Percentiles rank a stretch among this genome's conserved stretches.
Evolutionary conservation across 1,284 basidiomycete species (phyloP).

Genomic region (Megacollybia platyphylla): DNA sequence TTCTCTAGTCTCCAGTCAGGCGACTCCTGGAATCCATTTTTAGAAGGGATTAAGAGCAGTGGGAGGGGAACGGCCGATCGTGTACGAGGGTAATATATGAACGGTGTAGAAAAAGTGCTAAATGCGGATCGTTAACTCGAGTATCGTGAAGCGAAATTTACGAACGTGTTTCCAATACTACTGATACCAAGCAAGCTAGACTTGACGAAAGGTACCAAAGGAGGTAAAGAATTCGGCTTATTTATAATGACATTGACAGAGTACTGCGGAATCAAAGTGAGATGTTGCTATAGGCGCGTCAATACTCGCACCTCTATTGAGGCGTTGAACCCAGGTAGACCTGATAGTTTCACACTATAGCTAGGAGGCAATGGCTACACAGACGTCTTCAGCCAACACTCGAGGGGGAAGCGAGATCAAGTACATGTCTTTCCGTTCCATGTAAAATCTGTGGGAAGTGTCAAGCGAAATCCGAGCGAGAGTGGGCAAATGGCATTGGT

Average conservation of each 20-base stretch:
- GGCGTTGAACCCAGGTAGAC: slow-evolving; percentile 55
- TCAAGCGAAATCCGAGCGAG: slow-evolving; percentile 37
- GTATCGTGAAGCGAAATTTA: slow-evolving; percentile 1
- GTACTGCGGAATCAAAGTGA: slow-evolving; percentile 22
- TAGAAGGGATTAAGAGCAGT: slow-evolving; percentile 20
- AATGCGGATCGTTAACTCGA: slow-evolving; percentile 1
- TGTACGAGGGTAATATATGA: slow-evolving; percentile 55
- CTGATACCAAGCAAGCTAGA: slow-evolving; percentile 30
- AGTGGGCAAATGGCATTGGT: slow-evolving; percentile 31
- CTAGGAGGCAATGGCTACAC: slow-evolving; percentile 50
- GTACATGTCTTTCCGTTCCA: slow-evolving; percentile 40
- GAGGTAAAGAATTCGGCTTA: slow-evolving; percentile 26
- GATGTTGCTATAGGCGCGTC: neutral
- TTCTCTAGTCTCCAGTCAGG: slow-evolving; percentile 42
- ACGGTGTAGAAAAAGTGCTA: slow-evolving; percentile 44
- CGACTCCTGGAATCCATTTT: slow-evolving; percentile 22
- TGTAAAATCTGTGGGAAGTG: slow-evolving; percentile 43
- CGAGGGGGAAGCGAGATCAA: slow-evolving; percentile 13
- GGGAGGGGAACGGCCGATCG: slow-evolving; percentile 46
- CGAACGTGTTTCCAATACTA: slow-evolving; percentile 30
- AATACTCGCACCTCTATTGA: slow-evolving; percentile 26
- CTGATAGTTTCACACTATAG: slow-evolving; percentile 45
- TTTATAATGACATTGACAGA: slow-evolving; percentile 32
- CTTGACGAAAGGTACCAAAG: slow-evolving; percentile 26
- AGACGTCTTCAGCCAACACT: slow-evolving; percentile 5